Conservation (phyloP, 2,329 filamentous ascomycete genomes). For the Diaporthe aspalathi region DNA sequence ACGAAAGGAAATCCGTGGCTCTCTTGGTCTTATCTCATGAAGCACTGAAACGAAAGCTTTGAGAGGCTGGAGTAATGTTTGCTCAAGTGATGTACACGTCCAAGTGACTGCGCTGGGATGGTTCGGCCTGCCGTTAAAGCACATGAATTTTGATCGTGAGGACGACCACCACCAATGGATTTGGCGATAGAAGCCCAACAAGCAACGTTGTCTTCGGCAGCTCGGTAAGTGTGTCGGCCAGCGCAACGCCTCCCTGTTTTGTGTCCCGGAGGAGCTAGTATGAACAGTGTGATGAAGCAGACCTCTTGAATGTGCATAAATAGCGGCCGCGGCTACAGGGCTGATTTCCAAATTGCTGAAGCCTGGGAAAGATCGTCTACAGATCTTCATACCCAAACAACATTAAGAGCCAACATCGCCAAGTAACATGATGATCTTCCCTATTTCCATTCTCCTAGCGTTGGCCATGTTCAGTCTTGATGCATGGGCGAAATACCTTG, state of each 20-base stretch:
- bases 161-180: neutral
- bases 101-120: too few species aligned
- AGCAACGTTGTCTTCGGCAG: neutral
- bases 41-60: neutral
- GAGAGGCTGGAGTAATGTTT: neutral
- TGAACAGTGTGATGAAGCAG: too few species aligned
- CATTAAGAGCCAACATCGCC: neutral
- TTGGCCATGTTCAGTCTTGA: neutral
- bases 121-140: neutral
- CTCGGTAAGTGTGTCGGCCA: neutral
- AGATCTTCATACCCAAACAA: neutral
- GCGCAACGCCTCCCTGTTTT: neutral
- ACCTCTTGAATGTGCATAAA: neutral
- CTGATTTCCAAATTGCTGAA: too few species aligned
- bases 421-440: neutral
- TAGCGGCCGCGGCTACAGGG: neutral
- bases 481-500: neutral
- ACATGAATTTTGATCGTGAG: neutral
- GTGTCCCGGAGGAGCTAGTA: too few species aligned
- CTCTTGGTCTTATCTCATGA: neutral
- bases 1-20: neutral
- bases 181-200: neutral
- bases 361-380: neutral
- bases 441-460: neutral
- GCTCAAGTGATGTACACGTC: neutral